Conservation (phyloP, 495 filamentous ascomycete genomes). For the Lichenothelia convexa region DNA sequence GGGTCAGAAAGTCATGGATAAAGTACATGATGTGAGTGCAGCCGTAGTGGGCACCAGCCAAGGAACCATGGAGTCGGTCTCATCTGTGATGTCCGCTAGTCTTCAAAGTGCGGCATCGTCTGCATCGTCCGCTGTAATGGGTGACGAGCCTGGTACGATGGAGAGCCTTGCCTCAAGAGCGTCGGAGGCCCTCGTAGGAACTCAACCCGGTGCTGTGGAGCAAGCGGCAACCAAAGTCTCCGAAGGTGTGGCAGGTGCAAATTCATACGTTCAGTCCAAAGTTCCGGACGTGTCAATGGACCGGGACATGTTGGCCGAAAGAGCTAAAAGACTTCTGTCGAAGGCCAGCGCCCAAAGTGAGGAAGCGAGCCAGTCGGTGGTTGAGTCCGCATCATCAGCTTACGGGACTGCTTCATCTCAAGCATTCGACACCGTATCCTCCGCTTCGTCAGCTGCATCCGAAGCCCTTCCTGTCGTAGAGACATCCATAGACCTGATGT, state of each 20-base stretch:
- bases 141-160: constrained; percentile 10
- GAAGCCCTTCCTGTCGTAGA: constrained; percentile 2
- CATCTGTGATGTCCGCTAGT: constrained; percentile 2
- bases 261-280: constrained; percentile 15
- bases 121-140: constrained; percentile 4
- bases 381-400: constrained; percentile 30
- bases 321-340: not conserved
- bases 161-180: constrained; percentile 17
- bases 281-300: not conserved
- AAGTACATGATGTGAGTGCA: constrained; percentile 23
- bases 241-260: constrained; percentile 20
- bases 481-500: too few species aligned
- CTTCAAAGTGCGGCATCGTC: constrained; percentile 2
- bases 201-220: constrained; percentile 15
- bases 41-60: constrained; percentile 21
- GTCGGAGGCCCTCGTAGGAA: constrained; percentile 17
- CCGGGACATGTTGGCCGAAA: too few species aligned
- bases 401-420: constrained; percentile 13
- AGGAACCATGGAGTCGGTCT: constrained; percentile 14
- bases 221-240: constrained; percentile 17
- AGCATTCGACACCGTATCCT: not conserved
- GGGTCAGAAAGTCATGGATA: constrained; percentile 27
- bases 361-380: constrained; percentile 20
- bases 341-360: constrained; percentile 3
- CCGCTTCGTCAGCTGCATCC: constrained; percentile 6